Percentiles rank a stretch among this genome's conserved stretches.
These are phyloP conservation scores for Xylariaceae sp. DNA, from an alignment of 2,329 filamentous ascomycete species.

Conservation along the genomic window DNA sequence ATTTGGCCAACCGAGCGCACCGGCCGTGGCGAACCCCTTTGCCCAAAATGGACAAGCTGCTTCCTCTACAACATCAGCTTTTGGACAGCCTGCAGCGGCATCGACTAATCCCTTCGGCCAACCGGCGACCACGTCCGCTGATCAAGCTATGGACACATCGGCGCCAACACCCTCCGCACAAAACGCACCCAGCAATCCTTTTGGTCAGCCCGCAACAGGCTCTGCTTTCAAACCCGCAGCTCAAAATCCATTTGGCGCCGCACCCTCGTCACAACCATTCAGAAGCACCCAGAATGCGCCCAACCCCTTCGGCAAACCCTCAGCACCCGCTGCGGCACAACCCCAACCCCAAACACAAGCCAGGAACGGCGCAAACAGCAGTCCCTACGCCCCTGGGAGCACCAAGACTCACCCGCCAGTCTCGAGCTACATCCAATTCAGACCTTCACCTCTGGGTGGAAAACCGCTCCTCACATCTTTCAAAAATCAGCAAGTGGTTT, in stretches of 20 bases:
- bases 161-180: slow-evolving; percentile 11
- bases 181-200: slow-evolving; percentile 22
- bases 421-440: slow-evolving; percentile 41
- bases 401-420: slow-evolving; percentile 42
- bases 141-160: slow-evolving; percentile 27
- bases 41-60: slow-evolving; percentile 23
- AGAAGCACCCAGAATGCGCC: neutral
- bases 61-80: slow-evolving; percentile 25
- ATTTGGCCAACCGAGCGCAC: slow-evolving; percentile 8
- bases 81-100: slow-evolving; percentile 27
- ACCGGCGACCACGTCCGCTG: slow-evolving; percentile 12
- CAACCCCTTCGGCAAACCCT: slow-evolving; percentile 26
- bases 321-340: slow-evolving; percentile 8
- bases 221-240: neutral
- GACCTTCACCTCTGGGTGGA: slow-evolving; percentile 35
- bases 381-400: slow-evolving; percentile 43
- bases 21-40: slow-evolving; percentile 26
- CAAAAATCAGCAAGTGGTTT: slow-evolving; percentile 60
- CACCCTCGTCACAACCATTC: slow-evolving; percentile 7
- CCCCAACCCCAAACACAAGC: neutral
- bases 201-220: slow-evolving; percentile 19
- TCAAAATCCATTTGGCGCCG: slow-evolving; percentile 30
- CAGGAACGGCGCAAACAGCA: slow-evolving; percentile 6
- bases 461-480: slow-evolving; percentile 45
- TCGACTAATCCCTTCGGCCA: slow-evolving; percentile 31